Evolutionary conservation across 805 yeast species (phyloP).

Genomic region (Wickerhamiella lipophila): DNA sequence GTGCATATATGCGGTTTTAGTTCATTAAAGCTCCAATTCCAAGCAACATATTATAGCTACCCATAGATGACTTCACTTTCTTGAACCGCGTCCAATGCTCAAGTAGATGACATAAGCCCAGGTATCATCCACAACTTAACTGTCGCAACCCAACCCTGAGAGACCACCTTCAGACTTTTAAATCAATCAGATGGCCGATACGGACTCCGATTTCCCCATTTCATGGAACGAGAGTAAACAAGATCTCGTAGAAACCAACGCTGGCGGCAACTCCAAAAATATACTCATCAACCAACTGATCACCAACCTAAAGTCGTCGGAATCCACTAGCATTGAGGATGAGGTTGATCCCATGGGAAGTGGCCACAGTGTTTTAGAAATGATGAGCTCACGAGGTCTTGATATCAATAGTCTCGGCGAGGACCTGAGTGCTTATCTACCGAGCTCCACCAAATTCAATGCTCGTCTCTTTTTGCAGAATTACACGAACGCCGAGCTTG

Average conservation of each 20-base stretch:
- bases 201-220: conserved; percentile 17
- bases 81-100: too few relatives aligned
- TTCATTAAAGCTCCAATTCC: too few relatives aligned
- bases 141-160: too few relatives aligned
- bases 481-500: conserved; percentile 41
- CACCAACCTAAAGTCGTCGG: conserved; percentile 15
- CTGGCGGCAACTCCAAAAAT: conserved; percentile 16
- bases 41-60: too few relatives aligned
- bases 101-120: background rate
- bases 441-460: conserved; percentile 41
- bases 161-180: background rate
- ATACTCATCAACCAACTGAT: conserved; percentile 24
- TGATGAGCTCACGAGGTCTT: conserved; percentile 32
- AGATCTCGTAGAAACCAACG: background rate
- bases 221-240: conserved; percentile 17
- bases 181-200: conserved; percentile 8
- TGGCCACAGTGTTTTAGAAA: conserved; percentile 35
- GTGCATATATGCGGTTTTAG: too few relatives aligned
- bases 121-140: background rate
- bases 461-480: conserved; percentile 43
- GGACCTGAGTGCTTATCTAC: conserved; percentile 41
- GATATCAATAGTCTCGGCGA: conserved; percentile 24
- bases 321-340: conserved; percentile 14
- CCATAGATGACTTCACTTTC: too few relatives aligned
- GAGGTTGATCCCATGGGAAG: conserved; percentile 49